Conservation (phyloP, 371 early-diverging fungal species). For the Parasitella parasitica region DNA sequence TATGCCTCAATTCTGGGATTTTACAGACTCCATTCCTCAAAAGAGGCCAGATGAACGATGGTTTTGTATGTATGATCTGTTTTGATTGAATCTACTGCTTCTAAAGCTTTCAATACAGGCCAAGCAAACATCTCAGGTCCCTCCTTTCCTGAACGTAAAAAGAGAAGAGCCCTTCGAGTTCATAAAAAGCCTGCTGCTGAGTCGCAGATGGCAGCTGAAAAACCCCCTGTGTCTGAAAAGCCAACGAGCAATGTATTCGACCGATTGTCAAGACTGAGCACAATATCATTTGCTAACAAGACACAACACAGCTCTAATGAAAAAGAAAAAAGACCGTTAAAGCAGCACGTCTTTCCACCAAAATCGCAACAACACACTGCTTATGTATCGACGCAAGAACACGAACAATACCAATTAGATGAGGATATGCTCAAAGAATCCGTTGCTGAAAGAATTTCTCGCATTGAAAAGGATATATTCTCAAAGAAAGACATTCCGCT, state of each 20-base stretch:
- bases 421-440: not conserved
- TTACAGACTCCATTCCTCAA: not conserved
- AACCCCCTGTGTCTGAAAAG: not conserved
- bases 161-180: not conserved
- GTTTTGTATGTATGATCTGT: conserved; percentile 14
- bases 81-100: not conserved
- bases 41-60: conserved; percentile 14
- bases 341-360: not conserved
- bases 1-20: conserved; percentile 21
- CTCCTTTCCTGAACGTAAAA: not conserved
- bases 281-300: conserved; percentile 6
- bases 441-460: not conserved
- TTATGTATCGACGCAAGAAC: not conserved
- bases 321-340: not conserved
- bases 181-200: not conserved
- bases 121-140: not conserved
- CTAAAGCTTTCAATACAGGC: not conserved
- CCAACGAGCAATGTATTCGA: not conserved
- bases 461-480: not conserved
- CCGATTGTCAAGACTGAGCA: conserved; percentile 1
- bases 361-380: not conserved
- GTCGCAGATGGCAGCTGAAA: not conserved
- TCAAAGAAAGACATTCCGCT: not conserved
- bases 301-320: not conserved
- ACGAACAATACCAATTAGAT: not conserved